phyloP scores from a whole-genome alignment of 768 basidiomycete species.

The Lactarius vividus region DNA sequence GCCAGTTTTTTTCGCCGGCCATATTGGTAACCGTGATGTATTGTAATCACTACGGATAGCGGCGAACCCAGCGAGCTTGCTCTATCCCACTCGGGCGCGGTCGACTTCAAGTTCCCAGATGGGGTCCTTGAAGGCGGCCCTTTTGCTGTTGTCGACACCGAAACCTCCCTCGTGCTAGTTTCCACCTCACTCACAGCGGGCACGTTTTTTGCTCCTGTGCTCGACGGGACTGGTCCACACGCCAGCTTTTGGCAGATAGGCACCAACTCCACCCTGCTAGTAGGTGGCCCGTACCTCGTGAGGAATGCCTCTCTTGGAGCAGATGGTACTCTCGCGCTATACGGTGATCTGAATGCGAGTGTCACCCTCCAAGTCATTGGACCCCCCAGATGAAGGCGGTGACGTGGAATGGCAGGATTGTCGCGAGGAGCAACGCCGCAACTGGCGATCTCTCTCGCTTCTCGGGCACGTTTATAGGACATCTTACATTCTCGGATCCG shows the following conservation, averaged over 20 bases:
- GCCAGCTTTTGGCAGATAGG: slow-evolving; percentile 71
- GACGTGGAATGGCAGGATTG: slow-evolving; percentile 67
- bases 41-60: slow-evolving; percentile 41
- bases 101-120: slow-evolving; percentile 47
- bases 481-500: slow-evolving; percentile 39
- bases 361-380: slow-evolving; percentile 63
- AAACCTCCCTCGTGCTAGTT: slow-evolving; percentile 64
- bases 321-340: slow-evolving; percentile 46
- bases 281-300: slow-evolving; percentile 48
- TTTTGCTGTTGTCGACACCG: slow-evolving; percentile 63
- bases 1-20: slow-evolving; percentile 61
- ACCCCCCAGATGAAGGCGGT: slow-evolving; percentile 51
- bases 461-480: slow-evolving; percentile 49
- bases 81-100: slow-evolving; percentile 25
- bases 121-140: slow-evolving; percentile 50
- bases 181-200: slow-evolving; percentile 63
- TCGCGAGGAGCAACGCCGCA: slow-evolving; percentile 40
- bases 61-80: slow-evolving; percentile 38
- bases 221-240: slow-evolving; percentile 44
- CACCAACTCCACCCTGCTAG: slow-evolving; percentile 62
- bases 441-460: slow-evolving; percentile 31
- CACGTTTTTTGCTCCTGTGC: slow-evolving; percentile 74
- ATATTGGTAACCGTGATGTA: slow-evolving; percentile 42
- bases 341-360: slow-evolving; percentile 64
- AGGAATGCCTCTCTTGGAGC: slow-evolving; percentile 38